These are phyloP conservation scores for Catunica adiposa DNA, from an alignment of 2,329 filamentous ascomycete species.

Conservation along the genomic window DNA sequence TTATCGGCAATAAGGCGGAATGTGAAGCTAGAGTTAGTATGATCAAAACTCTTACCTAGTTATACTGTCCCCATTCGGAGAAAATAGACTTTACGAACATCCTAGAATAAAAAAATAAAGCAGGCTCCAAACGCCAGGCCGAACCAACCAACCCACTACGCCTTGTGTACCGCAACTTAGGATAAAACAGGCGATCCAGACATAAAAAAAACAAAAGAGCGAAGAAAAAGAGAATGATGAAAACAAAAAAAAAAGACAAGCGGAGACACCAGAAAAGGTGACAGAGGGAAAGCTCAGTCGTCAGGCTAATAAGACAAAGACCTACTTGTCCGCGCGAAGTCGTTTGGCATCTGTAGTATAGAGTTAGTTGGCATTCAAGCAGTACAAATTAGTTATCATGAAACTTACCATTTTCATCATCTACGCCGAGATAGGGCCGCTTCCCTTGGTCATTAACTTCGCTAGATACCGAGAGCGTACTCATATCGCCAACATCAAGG, in stretches of 20 bases:
- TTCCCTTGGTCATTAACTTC: conserved; percentile 14
- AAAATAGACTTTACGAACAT: neutral
- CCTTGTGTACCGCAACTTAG: neutral
- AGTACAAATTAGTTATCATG: neutral
- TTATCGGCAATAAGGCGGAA: neutral
- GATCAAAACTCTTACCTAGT: neutral
- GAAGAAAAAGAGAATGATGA: neutral
- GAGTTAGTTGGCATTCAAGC: neutral
- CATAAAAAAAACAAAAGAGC: conserved; percentile 2
- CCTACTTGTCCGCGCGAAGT: conserved; percentile 4
- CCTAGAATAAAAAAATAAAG: neutral
- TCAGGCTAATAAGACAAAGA: neutral
- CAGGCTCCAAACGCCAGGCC: neutral
- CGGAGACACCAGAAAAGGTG: neutral
- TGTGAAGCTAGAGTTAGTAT: conserved; percentile 3
- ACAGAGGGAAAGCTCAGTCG: neutral
- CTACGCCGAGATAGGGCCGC: conserved; percentile 6
- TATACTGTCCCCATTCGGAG: neutral
- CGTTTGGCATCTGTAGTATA: conserved; percentile 9
- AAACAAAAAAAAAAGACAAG: neutral
- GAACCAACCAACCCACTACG: neutral
- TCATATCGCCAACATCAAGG: conserved; percentile 11
- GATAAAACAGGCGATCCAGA: neutral
- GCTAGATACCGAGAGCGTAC: conserved; percentile 6
- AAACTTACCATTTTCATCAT: conserved; percentile 12